These are phyloP conservation scores for Hypholoma fasciculare DNA, from an alignment of 768 basidiomycete genomes.

Conservation along the genomic window DNA sequence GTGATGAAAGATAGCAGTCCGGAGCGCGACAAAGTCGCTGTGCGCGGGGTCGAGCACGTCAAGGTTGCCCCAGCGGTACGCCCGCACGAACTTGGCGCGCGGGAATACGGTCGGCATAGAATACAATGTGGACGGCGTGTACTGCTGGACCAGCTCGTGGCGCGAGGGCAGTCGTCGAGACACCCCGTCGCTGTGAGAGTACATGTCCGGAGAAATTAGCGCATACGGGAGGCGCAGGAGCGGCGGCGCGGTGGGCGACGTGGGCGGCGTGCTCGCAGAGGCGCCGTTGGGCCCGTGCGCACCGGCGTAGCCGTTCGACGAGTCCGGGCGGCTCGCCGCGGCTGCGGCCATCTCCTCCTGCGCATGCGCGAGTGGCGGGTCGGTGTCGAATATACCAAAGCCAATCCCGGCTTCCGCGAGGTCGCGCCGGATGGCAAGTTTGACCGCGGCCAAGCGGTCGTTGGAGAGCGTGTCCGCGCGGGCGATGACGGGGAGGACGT, in stretches of 20 bases:
- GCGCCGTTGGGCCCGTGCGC: constrained; percentile 48
- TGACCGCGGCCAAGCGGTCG: constrained; percentile 78
- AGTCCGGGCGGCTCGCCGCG: constrained; percentile 44
- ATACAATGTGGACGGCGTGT: constrained; percentile 58
- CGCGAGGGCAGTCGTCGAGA: constrained; percentile 55
- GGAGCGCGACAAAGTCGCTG: constrained; percentile 78
- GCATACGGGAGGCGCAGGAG: constrained; percentile 78
- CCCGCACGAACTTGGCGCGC: constrained; percentile 66
- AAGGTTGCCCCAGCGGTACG: constrained; percentile 82
- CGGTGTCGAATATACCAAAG: constrained; percentile 87
- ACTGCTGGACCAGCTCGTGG: constrained; percentile 73
- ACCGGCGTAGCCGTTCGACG: constrained; percentile 49
- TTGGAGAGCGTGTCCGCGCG: constrained; percentile 80
- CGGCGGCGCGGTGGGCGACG: constrained; percentile 61
- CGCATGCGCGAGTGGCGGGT: constrained; percentile 29
- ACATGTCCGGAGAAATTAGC: constrained; percentile 79
- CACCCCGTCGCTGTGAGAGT: constrained; percentile 84
- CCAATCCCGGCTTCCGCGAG: constrained; percentile 84
- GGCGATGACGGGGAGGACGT: constrained; percentile 85
- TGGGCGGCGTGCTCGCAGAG: constrained; percentile 61
- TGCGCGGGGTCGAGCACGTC: constrained; percentile 79
- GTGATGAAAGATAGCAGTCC: constrained; percentile 81
- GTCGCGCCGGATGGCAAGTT: constrained; percentile 77
- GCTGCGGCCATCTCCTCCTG: constrained; percentile 42
- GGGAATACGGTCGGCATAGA: constrained; percentile 43